phyloP scores from a whole-genome alignment of 1,284 basidiomycete species.

The Leccinum subspadiceum region DNA sequence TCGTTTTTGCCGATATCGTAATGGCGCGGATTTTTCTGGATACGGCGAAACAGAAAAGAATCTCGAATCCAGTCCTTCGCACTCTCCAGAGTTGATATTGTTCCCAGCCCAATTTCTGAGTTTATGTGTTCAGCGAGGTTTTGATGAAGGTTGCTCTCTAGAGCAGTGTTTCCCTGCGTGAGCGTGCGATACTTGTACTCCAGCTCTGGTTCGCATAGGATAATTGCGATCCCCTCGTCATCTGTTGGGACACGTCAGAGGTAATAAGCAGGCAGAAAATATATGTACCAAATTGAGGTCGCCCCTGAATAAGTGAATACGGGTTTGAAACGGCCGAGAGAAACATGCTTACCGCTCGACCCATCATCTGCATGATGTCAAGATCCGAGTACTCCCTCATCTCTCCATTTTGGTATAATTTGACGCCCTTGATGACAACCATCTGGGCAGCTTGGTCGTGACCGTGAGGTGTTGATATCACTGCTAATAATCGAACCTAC shows the following conservation, averaged over 20 bases:
- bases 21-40: constrained; percentile 77
- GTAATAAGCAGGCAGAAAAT: neutral
- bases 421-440: constrained; percentile 82
- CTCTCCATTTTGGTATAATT: constrained; percentile 62
- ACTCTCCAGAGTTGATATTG: constrained; percentile 63
- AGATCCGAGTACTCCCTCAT: constrained; percentile 78
- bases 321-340: neutral
- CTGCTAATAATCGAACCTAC: constrained; percentile 42
- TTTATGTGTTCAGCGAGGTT: constrained; percentile 90
- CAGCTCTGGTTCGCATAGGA: constrained; percentile 75
- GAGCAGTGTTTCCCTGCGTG: constrained; percentile 62
- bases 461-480: constrained; percentile 1
- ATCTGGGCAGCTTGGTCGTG: constrained; percentile 63
- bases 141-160: constrained; percentile 83
- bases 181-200: constrained; percentile 71
- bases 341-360: constrained; percentile 61
- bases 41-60: constrained; percentile 82
- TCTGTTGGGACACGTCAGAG: constrained; percentile 43
- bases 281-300: constrained; percentile 83
- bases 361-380: constrained; percentile 85
- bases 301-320: constrained; percentile 52
- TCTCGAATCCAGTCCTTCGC: constrained; percentile 79
- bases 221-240: constrained; percentile 74
- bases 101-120: constrained; percentile 85
- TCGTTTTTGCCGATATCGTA: constrained; percentile 66